These are phyloP conservation scores for Fusarium circinatum DNA, from an alignment of 2,329 filamentous ascomycete species.

Conservation along the genomic window DNA sequence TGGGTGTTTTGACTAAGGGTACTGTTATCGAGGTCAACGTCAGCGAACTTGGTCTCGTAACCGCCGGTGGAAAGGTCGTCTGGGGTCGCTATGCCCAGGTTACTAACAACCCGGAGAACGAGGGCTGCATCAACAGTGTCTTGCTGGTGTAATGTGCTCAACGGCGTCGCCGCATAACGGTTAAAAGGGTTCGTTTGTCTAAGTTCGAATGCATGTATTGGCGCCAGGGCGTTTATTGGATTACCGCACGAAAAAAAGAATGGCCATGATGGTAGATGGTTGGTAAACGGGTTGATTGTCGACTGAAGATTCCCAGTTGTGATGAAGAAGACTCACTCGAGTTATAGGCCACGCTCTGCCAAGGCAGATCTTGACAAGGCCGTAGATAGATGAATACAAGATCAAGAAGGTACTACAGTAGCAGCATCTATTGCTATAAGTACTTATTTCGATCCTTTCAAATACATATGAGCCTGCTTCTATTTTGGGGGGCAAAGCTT, in stretches of 20 bases:
- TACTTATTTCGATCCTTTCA: background rate
- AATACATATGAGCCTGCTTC: background rate
- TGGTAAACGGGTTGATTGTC: conserved; percentile 41
- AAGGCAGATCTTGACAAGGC: conserved; percentile 31
- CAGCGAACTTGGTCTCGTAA: conserved; percentile 88
- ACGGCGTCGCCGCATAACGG: conserved; percentile 5
- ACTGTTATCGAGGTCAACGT: conserved; percentile 90
- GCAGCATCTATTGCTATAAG: background rate
- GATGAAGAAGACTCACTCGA: conserved; percentile 45
- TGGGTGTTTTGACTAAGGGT: conserved; percentile 89
- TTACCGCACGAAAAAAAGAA: conserved; percentile 36
- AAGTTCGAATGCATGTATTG: conserved; percentile 44
- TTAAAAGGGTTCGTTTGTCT: conserved; percentile 25
- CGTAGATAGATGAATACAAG: conserved; percentile 31
- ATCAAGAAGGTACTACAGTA: background rate
- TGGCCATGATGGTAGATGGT: conserved; percentile 30
- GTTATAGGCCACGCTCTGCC: conserved; percentile 33
- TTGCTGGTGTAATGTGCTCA: conserved; percentile 38
- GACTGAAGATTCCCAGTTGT: conserved; percentile 43
- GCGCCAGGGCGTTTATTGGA: conserved; percentile 44
- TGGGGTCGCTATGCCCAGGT: conserved; percentile 82
- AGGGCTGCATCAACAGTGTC: conserved; percentile 50
- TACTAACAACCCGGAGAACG: conserved; percentile 59
- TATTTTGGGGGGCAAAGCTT: background rate
- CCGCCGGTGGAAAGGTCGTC: conserved; percentile 89